Percentiles rank a stretch among this genome's conserved stretches.
These are phyloP conservation scores for Madurella mycetomatis DNA, from an alignment of 2,329 filamentous ascomycete genomes.

Conservation along the genomic window DNA sequence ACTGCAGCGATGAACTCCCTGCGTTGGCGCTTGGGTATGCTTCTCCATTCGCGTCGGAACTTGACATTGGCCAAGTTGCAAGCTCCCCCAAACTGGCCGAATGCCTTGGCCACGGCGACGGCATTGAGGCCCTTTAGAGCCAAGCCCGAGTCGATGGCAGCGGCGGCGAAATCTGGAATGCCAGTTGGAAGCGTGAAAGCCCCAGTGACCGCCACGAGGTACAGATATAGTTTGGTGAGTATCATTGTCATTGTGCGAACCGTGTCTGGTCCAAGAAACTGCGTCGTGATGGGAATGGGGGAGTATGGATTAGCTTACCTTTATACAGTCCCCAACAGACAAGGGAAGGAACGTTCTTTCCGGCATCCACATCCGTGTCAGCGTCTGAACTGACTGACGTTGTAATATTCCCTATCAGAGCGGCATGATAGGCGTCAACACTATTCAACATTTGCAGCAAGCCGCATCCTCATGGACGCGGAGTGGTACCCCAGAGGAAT, in stretches of 20 bases:
- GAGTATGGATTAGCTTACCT: no score
- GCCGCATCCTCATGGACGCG: no score
- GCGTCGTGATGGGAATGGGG: background rate
- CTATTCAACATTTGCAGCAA: no score
- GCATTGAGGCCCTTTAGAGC: slow-evolving; percentile 3
- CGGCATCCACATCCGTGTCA: no score
- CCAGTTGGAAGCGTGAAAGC: background rate
- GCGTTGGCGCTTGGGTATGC: slow-evolving; percentile 16
- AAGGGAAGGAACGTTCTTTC: no score
- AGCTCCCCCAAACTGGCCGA: background rate
- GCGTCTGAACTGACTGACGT: no score
- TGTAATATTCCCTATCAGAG: no score
- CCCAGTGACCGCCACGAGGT: background rate
- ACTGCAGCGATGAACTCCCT: slow-evolving; percentile 28
- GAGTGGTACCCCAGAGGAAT: no score
- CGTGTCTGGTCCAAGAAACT: background rate
- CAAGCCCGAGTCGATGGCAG: slow-evolving; percentile 4
- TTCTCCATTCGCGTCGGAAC: slow-evolving; percentile 11
- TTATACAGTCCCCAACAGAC: no score
- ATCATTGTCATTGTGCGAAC: background rate
- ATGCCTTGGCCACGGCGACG: slow-evolving; percentile 1
- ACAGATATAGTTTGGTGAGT: background rate
- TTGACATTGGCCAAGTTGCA: slow-evolving; percentile 9
- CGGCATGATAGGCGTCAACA: no score
- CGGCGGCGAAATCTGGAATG: background rate